Base-by-base conservation (phyloP, 1,139 yeast species). In the Blastobotrys proliferans region DNA sequence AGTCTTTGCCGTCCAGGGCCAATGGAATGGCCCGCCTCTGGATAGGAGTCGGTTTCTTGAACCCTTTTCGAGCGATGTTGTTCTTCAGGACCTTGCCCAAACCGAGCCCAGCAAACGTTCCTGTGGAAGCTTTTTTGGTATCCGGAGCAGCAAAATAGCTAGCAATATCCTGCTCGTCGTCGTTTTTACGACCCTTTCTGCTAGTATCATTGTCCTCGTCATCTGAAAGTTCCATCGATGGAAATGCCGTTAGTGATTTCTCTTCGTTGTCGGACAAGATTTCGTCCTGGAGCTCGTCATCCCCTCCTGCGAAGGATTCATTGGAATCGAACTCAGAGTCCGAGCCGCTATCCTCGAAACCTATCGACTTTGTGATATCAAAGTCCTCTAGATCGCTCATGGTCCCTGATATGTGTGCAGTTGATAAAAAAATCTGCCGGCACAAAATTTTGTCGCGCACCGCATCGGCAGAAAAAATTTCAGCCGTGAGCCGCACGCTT, bases 1-100 rank as follows among this genome's bases (percentile, higher is more conserved):
- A 95, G 67, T 94, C 98, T 58, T 95, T 74, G 47, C 79, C 83
- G 46, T 85, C 90, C 69, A 92, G 70, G 45, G 92, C 81, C 46
- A 88, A 71, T 1, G 98, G 98, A 46, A 94, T 86, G 2, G 98
- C 82, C 61, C 90, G 90, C 51, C 98, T 74, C 67, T 94, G 99
- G 62, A 94, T 94, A 1, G 99, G 98, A 0, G 99, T 94, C 8
- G 99, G 98, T 54, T 85, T 94, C 55, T 80, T 83, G 68, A 80
- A 94, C 0, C 99, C 99, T 60, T 87, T 90, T 51, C 79, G 81
- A 44, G 79, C 63, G 45, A 94, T 83, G 56, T 88, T 92, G 31
- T 72, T 66, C 44, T 88, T 63, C 11, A 90, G 63, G 45, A 75
- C 70, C 57, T 83, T 83, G 19, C 95, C 82, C 43, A 94, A 72